Conservation (phyloP, 495 filamentous ascomycete genomes). For the Xylaria nigripes region DNA sequence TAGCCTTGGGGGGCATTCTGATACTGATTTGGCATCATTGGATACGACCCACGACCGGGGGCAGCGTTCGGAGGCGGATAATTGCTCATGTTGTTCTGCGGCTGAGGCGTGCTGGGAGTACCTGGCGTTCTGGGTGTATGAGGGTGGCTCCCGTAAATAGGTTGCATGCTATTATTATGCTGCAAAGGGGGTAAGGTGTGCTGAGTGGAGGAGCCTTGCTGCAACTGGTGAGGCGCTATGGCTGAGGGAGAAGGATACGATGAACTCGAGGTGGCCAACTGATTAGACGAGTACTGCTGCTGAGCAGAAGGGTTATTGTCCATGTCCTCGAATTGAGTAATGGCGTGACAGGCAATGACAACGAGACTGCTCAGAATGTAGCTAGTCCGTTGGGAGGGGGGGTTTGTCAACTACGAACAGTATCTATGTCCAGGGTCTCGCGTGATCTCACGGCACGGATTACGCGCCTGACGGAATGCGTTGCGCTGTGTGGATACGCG, state of each 20-base stretch:
- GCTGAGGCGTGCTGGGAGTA: constrained; percentile 53
- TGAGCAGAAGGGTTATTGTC: constrained; percentile 25
- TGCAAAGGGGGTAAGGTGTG: constrained; percentile 68
- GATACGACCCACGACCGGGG: constrained; percentile 42
- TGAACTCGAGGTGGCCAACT: constrained; percentile 27
- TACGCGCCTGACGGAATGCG: constrained; percentile 11
- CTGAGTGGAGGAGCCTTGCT: constrained; percentile 46
- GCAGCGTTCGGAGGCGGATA: constrained; percentile 52
- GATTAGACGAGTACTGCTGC: constrained; percentile 27
- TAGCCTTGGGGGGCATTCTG: constrained; percentile 50
- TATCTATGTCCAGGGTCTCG: not conserved
- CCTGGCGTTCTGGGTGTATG: constrained; percentile 56
- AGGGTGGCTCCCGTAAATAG: constrained; percentile 51
- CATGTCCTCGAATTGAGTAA: constrained; percentile 21
- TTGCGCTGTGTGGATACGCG: constrained; percentile 14
- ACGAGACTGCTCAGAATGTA: constrained; percentile 17
- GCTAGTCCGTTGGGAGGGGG: constrained; percentile 18
- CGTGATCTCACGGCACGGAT: not conserved
- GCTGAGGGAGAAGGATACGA: constrained; percentile 44
- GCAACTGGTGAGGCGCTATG: constrained; percentile 51
- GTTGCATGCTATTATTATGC: constrained; percentile 55
- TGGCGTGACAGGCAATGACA: constrained; percentile 19
- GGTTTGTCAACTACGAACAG: constrained; percentile 9
- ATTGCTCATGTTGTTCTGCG: constrained; percentile 52
- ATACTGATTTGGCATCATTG: constrained; percentile 43